Percentiles rank a stretch among this genome's conserved stretches.
Conservation (phyloP, 805 yeast genomes). For the Myxozyma lipomycoides region DNA sequence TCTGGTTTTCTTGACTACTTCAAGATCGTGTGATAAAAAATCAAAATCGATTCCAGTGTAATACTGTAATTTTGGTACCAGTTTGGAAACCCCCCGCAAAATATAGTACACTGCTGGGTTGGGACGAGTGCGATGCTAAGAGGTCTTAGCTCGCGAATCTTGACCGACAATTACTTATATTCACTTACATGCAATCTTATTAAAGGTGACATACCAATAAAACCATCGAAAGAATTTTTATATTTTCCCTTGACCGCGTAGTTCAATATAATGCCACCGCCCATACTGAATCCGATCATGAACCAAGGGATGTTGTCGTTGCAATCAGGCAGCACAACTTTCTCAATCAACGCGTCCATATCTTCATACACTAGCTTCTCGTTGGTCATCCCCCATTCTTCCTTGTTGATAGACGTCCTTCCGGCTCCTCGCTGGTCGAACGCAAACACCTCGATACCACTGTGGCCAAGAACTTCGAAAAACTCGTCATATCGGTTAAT, state of each 20-base stretch:
- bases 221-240: slow-evolving; percentile 36
- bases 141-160: too few species aligned
- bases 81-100: slow-evolving; percentile 32
- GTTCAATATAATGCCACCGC: slow-evolving; percentile 40
- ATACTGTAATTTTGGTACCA: slow-evolving; percentile 33
- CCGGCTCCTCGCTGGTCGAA: slow-evolving; percentile 44
- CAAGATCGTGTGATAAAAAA: slow-evolving; percentile 33
- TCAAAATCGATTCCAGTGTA: slow-evolving; percentile 30
- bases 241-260: slow-evolving; percentile 38
- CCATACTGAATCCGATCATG: slow-evolving; percentile 29
- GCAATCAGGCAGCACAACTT: slow-evolving; percentile 11
- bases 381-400: slow-evolving; percentile 36
- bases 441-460: slow-evolving; percentile 38
- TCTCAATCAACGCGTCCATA: slow-evolving; percentile 34
- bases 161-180: slow-evolving; percentile 8
- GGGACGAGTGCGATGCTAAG: slow-evolving; percentile 29
- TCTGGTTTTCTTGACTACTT: slow-evolving; percentile 23
- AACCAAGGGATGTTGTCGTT: slow-evolving; percentile 17
- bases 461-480: slow-evolving; percentile 33
- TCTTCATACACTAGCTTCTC: slow-evolving; percentile 36
- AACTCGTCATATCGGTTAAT: slow-evolving; percentile 34
- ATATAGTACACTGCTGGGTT: slow-evolving; percentile 30
- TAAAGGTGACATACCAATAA: slow-evolving; percentile 37
- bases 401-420: slow-evolving; percentile 32
- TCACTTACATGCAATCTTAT: slow-evolving; percentile 30